A percentile compares a stretch with the other conserved stretches of the same genome.
phyloP scores from a whole-genome alignment of 148 eudicot genomes.

The Pouteria glomerata region DNA sequence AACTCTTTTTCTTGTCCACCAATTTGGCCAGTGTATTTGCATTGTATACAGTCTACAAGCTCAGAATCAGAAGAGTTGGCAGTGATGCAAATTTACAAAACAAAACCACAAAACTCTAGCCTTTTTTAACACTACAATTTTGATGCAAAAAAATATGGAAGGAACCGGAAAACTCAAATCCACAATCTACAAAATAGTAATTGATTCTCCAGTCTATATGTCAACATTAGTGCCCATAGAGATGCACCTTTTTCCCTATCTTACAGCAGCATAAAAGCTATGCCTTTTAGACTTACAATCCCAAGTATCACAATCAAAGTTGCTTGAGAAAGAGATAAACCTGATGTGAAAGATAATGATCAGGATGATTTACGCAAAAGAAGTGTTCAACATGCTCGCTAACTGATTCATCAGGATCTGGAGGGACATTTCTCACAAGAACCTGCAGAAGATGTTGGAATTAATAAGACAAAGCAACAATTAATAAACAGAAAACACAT shows the following conservation, averaged over 20 bases:
- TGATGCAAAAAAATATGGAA: background rate
- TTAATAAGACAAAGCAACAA: background rate
- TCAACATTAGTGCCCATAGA: background rate
- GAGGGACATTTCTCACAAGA: constrained; percentile 91
- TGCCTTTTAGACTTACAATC: background rate
- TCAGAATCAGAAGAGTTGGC: background rate
- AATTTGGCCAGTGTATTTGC: constrained; percentile 78
- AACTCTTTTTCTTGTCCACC: constrained; percentile 71
- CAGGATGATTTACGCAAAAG: constrained; percentile 92
- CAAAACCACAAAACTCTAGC: background rate
- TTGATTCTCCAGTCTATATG: background rate
- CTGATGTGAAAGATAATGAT: constrained; percentile 87
- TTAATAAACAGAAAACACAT: background rate
- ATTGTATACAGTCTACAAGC: constrained; percentile 70
- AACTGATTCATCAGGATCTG: constrained; percentile 91
- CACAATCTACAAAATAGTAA: background rate
- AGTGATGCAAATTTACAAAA: background rate
- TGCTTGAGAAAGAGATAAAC: constrained; percentile 29
- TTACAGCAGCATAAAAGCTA: background rate
- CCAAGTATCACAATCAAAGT: background rate
- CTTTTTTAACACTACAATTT: background rate
- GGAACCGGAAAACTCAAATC: background rate
- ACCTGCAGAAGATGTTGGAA: constrained; percentile 50
- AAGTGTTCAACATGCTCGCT: constrained; percentile 95
- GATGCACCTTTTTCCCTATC: background rate